Evolutionary conservation across 495 filamentous ascomycete genomes (phyloP), one percentile per base, ranked within the genome.

Genomic region (Penicillium angulare): DNA sequence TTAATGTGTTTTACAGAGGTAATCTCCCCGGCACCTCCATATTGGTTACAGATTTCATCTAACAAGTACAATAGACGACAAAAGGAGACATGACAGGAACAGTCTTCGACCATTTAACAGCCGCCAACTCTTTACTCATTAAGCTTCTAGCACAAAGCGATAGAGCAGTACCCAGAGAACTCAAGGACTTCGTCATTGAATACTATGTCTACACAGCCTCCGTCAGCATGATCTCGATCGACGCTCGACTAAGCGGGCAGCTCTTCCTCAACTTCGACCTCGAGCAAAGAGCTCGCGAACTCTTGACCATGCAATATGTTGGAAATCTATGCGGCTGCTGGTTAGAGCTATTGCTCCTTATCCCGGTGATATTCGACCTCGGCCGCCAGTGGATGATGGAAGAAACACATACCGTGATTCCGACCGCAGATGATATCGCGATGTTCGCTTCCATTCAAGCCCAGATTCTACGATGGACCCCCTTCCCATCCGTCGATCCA

Each of bases 161-260:
- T 31, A 29, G 64, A 0, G 62, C 68, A 0, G 64, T 71, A 0
- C 66, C 68, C 0, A 56, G 62, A 31, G 66, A 69, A n/a, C 49
- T 71, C 3, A 69, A 69, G 56, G 64, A 67, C 26, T 71, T 71
- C 29, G 68, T 71, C 7, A 65, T 69, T 16, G 68, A 71, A 52
- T 71, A 71, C 39, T 71, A 71, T 50, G 63, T 63, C 10, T 71
- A 71, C 50, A 71, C 68, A 7, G 68, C 68, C 22, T 63, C 66
- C n/a, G 66, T 69, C n/a, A 71, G 66, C 57, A 69, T 71, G 68
- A 68, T 69, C n/a, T 71, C 68, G 1, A 66, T 71, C 45, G 68
- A 71, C 29, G 68, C 66, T 0, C 64, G 68, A 6, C 55, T 65
- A 0, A 69, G 64, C 20, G 53, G 60, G 8, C 68, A 71, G 31